A percentile compares a stretch with the other conserved stretches of the same genome.
phyloP scores from a whole-genome alignment of 495 filamentous ascomycete genomes.

The Podospora tetraspora region DNA sequence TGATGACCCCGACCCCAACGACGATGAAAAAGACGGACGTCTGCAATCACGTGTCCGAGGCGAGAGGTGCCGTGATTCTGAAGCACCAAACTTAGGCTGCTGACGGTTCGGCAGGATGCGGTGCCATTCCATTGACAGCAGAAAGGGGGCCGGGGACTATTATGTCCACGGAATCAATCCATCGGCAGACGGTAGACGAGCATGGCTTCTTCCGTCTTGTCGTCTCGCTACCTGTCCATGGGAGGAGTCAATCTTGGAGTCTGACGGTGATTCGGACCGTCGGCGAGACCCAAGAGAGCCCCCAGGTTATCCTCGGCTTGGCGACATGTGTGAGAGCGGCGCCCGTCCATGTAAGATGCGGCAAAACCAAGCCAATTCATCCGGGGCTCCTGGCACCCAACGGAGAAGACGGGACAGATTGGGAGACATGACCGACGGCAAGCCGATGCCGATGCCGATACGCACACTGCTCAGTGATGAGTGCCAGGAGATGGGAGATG shows the following conservation, averaged over 20 bases:
- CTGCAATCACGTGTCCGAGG: not conserved
- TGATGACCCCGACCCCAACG: not conserved
- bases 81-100: not conserved
- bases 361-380: slow-evolving; percentile 18
- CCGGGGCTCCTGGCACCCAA: slow-evolving; percentile 9
- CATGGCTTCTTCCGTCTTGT: not conserved
- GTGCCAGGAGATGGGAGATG: not conserved
- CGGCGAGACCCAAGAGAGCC: not conserved
- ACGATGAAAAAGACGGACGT: not conserved
- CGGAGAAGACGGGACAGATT: not conserved
- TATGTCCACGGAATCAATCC: too few species aligned
- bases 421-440: not conserved
- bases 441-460: slow-evolving; percentile 2
- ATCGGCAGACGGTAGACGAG: too few species aligned
- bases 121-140: not conserved
- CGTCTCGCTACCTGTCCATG: not conserved
- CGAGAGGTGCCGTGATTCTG: not conserved
- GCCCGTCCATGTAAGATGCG: not conserved
- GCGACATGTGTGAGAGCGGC: not conserved
- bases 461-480: too few species aligned
- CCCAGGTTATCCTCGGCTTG: not conserved
- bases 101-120: not conserved
- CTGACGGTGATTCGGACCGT: not conserved
- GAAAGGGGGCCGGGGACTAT: not conserved
- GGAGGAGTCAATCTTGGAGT: too few species aligned